Conservation (phyloP, 495 filamentous ascomycete genomes). For the Trichoderma parareesei region DNA sequence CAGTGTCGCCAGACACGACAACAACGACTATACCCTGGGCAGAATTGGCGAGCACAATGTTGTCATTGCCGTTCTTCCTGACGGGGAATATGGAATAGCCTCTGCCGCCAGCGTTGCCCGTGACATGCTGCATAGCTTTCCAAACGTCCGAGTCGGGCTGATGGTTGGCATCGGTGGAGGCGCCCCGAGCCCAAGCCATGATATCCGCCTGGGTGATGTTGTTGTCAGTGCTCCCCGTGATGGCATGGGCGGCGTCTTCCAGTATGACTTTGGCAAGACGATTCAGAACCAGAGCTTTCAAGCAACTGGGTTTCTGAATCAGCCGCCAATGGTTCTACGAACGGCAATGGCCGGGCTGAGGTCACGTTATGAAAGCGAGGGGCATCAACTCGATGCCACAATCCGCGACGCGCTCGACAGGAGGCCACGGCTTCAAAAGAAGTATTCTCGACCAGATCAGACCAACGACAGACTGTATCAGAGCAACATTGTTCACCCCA, state of each 20-base stretch:
- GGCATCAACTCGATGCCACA: too few relatives aligned
- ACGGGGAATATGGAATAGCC: constrained; percentile 18
- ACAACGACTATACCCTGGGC: constrained; percentile 25
- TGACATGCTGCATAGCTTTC: constrained; percentile 28
- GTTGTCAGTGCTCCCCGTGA: constrained; percentile 26
- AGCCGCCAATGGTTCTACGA: too few relatives aligned
- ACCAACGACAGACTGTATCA: too few relatives aligned
- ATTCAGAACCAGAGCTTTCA: background rate
- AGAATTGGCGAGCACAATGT: constrained; percentile 30
- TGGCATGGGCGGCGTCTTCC: constrained; percentile 27
- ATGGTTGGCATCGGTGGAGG: constrained; percentile 39
- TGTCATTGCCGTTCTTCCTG: constrained; percentile 33
- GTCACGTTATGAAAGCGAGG: too few relatives aligned
- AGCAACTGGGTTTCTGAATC: background rate
- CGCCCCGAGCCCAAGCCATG: constrained; percentile 18
- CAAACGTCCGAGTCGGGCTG: constrained; percentile 26
- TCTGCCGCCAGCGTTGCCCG: constrained; percentile 24
- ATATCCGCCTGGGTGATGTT: constrained; percentile 34
- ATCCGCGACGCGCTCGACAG: too few relatives aligned
- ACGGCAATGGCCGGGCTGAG: too few relatives aligned
- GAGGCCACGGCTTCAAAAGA: too few relatives aligned
- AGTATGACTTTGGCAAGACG: constrained; percentile 34
- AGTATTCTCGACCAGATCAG: too few relatives aligned
- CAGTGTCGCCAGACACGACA: background rate
- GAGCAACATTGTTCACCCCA: too few relatives aligned